Conservation (phyloP, 495 filamentous ascomycete species). For the Aspergillus leporis region DNA sequence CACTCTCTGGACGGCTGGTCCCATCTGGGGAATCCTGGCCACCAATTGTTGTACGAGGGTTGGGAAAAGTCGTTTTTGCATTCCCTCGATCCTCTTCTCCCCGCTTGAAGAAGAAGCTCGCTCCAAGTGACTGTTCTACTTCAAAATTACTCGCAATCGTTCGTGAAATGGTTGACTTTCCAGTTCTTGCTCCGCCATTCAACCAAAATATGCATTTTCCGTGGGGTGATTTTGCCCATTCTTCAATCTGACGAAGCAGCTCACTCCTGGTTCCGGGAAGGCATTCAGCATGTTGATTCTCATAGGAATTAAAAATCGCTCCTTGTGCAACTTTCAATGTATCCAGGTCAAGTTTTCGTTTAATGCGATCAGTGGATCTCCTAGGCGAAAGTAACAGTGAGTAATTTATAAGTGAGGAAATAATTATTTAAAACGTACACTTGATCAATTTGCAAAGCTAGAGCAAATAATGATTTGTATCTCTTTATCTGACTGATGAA, state of each 20-base stretch:
- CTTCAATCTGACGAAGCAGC: constrained; percentile 23
- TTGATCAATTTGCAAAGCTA: constrained; percentile 32
- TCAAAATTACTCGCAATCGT: constrained; percentile 23
- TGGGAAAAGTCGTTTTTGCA: constrained; percentile 39
- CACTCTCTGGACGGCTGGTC: constrained; percentile 32
- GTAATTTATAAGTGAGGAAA: too few relatives aligned
- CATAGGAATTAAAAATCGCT: constrained; percentile 24
- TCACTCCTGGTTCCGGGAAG: constrained; percentile 31
- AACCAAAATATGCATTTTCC: constrained; percentile 39
- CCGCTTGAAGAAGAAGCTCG: constrained; percentile 53
- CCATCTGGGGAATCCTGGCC: constrained; percentile 25
- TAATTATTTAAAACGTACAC: constrained; percentile 26
- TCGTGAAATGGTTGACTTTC: constrained; percentile 39
- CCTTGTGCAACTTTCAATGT: too few relatives aligned
- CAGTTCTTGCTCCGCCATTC: constrained; percentile 39
- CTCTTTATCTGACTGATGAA: constrained; percentile 26
- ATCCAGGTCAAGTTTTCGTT: too few relatives aligned
- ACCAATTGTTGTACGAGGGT: constrained; percentile 45
- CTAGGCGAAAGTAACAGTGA: too few relatives aligned
- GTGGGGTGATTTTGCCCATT: constrained; percentile 25
- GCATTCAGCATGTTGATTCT: constrained; percentile 26
- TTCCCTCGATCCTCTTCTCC: constrained; percentile 40
- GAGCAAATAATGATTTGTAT: constrained; percentile 32
- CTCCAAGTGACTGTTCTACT: constrained; percentile 19
- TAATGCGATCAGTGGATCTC: too few relatives aligned